phyloP scores from a whole-genome alignment of 106 monocot species.

The Phalaenopsis aphrodite region DNA sequence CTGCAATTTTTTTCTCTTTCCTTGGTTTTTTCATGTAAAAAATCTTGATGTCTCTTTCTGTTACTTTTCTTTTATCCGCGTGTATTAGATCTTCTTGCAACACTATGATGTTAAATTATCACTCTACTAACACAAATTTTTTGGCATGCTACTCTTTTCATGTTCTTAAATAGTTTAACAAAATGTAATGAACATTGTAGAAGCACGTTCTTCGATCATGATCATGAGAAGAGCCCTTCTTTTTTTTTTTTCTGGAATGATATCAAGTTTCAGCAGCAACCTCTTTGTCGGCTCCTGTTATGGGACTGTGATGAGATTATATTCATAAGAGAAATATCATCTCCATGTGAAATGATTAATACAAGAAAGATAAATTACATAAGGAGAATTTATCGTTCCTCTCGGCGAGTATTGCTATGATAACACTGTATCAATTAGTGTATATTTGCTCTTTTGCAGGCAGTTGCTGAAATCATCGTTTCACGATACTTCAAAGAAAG shows the following conservation, averaged over 20 bases:
- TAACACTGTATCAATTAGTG: background rate
- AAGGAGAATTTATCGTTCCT: background rate
- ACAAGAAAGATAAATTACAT: background rate
- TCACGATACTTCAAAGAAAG: slow-evolving; percentile 53
- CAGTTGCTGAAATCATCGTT: slow-evolving; percentile 82
- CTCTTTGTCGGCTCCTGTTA: background rate
- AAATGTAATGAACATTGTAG: slow-evolving; percentile 56
- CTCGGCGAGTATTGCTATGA: background rate
- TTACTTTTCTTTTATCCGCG: too few species aligned
- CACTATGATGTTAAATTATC: too few species aligned
- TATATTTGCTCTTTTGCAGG: slow-evolving; percentile 41
- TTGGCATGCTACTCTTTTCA: slow-evolving; percentile 14
- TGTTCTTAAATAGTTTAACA: slow-evolving; percentile 70
- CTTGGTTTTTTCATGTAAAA: too few species aligned
- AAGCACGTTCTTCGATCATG: slow-evolving; percentile 69
- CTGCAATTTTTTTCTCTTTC: too few species aligned
- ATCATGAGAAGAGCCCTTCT: slow-evolving; percentile 48
- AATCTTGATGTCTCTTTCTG: too few species aligned
- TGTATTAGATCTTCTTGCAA: too few species aligned
- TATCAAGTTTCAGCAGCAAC: background rate
- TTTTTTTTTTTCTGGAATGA: slow-evolving; percentile 44
- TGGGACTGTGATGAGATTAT: slow-evolving; percentile 1
- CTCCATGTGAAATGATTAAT: background rate
- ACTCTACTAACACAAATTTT: too few species aligned
- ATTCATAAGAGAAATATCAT: background rate